Conservation (phyloP, 73 alveolate species). For the Diophrys appendiculata region DNA sequence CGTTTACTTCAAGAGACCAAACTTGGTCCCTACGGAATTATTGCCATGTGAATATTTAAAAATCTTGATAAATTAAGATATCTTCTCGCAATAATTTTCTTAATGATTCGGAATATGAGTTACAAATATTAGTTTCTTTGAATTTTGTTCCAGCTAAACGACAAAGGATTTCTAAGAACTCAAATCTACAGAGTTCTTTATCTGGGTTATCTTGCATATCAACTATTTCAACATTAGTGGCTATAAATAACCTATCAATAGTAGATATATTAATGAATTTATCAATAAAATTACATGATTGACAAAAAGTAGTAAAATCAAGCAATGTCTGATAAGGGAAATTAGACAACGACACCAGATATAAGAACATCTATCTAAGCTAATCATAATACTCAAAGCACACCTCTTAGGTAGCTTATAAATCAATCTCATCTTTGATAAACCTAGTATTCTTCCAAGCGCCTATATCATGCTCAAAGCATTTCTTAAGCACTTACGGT, state of each 20-base stretch:
- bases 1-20: constrained; percentile 59
- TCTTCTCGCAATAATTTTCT: background rate
- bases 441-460: constrained; percentile 41
- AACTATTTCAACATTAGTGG: constrained; percentile 47
- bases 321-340: constrained; percentile 22
- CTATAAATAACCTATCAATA: constrained; percentile 58
- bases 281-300: constrained; percentile 41
- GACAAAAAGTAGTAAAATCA: constrained; percentile 9
- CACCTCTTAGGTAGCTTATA: background rate
- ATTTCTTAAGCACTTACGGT: constrained; percentile 14
- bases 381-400: background rate
- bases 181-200: constrained; percentile 55
- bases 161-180: constrained; percentile 36
- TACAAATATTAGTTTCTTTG: background rate
- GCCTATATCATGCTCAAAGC: constrained; percentile 3
- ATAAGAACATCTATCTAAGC: constrained; percentile 8
- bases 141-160: constrained; percentile 14
- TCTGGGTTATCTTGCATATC: constrained; percentile 60
- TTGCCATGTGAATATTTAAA: constrained; percentile 37
- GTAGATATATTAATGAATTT: constrained; percentile 21
- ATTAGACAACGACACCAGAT: constrained; percentile 2
- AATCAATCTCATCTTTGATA: constrained; percentile 58
- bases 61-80: constrained; percentile 11
- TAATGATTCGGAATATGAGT: background rate
- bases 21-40: constrained; percentile 47